These are phyloP conservation scores for Ramularia collo-cygni DNA, from an alignment of 2,329 filamentous ascomycete species.

Conservation along the genomic window DNA sequence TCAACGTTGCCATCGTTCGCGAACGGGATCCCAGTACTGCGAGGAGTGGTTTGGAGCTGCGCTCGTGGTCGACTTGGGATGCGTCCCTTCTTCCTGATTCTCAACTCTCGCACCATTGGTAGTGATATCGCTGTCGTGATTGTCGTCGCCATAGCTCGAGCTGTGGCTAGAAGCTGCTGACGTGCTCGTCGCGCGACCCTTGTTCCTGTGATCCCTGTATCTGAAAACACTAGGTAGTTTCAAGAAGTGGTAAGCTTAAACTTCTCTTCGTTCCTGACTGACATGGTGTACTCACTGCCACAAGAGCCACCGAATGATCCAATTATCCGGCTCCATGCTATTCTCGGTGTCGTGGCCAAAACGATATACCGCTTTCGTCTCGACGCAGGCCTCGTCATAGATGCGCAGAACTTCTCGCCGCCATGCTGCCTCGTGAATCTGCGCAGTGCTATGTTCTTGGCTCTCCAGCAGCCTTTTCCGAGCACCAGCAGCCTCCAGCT, in stretches of 20 bases:
- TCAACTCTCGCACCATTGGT: neutral
- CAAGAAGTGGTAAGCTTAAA: too few relatives aligned
- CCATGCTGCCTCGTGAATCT: conserved; percentile 40
- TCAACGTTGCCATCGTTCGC: conserved; percentile 7
- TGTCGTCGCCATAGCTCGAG: conserved; percentile 3
- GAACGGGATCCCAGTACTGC: conserved; percentile 13
- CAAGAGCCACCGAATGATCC: conserved; percentile 44
- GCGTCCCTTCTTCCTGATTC: neutral
- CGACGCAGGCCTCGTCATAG: conserved; percentile 30
- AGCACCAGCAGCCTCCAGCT: conserved; percentile 36
- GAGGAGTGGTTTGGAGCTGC: conserved; percentile 2
- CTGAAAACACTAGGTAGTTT: conserved; percentile 32
- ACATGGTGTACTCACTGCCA: conserved; percentile 31
- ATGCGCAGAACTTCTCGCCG: conserved; percentile 36
- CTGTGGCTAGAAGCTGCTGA: neutral
- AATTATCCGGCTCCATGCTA: conserved; percentile 37
- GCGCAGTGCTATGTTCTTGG: conserved; percentile 32
- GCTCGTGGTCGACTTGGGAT: neutral
- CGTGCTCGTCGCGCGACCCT: conserved; percentile 13
- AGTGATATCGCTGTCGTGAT: neutral
- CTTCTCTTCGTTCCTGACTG: too few relatives aligned
- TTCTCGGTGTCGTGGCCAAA: conserved; percentile 32
- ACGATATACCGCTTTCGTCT: conserved; percentile 36
- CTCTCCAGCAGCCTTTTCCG: conserved; percentile 34
- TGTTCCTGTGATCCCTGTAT: conserved; percentile 37